Evolutionary conservation across 768 basidiomycete genomes (phyloP).

Genomic region (Boletus rubroflammeus): DNA sequence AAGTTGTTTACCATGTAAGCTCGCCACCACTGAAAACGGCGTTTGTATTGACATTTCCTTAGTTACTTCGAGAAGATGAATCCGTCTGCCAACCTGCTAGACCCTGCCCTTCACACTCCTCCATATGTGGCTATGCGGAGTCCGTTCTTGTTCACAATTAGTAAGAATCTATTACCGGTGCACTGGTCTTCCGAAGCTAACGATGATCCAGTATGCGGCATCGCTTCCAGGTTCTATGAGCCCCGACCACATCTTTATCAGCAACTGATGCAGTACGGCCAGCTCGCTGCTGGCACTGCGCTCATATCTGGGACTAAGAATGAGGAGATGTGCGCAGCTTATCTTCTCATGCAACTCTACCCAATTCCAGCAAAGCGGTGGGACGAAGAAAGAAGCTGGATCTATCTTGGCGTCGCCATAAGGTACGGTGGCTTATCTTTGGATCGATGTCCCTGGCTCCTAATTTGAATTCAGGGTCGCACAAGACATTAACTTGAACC

Average conservation of each 20-base stretch:
- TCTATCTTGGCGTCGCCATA: constrained; percentile 86
- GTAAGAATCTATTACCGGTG: constrained; percentile 45
- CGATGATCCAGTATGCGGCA: constrained; percentile 67
- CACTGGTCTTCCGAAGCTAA: constrained; percentile 1
- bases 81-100: constrained; percentile 71
- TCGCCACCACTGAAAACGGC: not conserved
- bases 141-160: constrained; percentile 89
- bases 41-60: constrained; percentile 6
- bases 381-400: constrained; percentile 89
- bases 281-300: constrained; percentile 72
- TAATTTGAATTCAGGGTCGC: constrained; percentile 57
- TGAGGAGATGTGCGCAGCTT: constrained; percentile 83
- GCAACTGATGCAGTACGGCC: constrained; percentile 70
- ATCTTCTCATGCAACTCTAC: constrained; percentile 75
- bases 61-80: constrained; percentile 82
- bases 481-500: constrained; percentile 84
- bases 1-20: constrained; percentile 67
- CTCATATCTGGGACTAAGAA: constrained; percentile 74
- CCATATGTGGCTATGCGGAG: constrained; percentile 76
- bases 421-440: constrained; percentile 44
- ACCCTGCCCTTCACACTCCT: constrained; percentile 81
- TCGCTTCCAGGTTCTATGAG: constrained; percentile 78
- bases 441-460: not conserved
- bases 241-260: constrained; percentile 68
- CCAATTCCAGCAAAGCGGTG: constrained; percentile 72